Percentiles rank a stretch among this genome's conserved stretches.
phyloP scores from a whole-genome alignment of 495 filamentous ascomycete genomes.

The Neurospora africana region DNA sequence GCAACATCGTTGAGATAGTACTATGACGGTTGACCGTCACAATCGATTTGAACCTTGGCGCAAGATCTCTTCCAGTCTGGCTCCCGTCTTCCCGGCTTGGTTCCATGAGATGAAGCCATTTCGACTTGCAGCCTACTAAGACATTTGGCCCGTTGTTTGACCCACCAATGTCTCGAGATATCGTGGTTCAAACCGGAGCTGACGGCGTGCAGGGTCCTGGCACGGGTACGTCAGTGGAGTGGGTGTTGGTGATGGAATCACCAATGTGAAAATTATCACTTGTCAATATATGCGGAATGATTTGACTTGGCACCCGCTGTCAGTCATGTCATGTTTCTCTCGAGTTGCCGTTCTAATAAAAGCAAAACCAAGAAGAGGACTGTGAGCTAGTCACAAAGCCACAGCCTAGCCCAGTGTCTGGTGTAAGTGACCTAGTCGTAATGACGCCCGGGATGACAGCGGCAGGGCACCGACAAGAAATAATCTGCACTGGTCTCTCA shows the following conservation, averaged over 20 bases:
- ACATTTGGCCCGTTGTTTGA: neutral
- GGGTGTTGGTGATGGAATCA: neutral
- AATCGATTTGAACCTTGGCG: neutral
- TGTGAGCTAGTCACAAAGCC: neutral
- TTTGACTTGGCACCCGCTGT: neutral
- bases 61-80: neutral
- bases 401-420: neutral
- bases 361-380: neutral
- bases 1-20: neutral
- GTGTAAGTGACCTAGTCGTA: neutral
- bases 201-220: neutral
- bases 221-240: neutral
- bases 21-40: neutral
- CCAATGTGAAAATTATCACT: neutral
- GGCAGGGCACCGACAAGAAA: neutral
- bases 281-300: neutral
- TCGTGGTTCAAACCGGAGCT: neutral
- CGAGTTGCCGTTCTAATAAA: neutral
- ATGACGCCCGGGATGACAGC: neutral
- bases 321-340: neutral
- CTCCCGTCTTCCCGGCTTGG: neutral
- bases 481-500: neutral
- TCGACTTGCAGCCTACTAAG: neutral
- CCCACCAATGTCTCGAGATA: neutral
- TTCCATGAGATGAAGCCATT: neutral